Conservation (phyloP, 805 yeast species). For the Kluyveromyces dobzhanskii region DNA sequence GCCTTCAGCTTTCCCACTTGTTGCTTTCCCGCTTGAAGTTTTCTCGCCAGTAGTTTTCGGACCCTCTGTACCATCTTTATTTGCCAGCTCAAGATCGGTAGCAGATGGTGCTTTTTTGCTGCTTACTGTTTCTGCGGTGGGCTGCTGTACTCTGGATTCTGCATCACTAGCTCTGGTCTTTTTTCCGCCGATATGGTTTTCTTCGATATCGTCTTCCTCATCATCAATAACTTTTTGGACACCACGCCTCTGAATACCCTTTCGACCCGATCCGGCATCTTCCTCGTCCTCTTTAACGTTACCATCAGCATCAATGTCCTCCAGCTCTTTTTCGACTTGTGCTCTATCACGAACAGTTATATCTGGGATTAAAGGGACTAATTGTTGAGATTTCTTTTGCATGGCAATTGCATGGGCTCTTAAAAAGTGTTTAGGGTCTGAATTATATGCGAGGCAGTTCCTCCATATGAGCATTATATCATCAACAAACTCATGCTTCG, state of each 20-base stretch:
- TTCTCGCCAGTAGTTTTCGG: too few relatives aligned
- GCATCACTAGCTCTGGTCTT: slow-evolving; percentile 7
- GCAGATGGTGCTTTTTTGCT: slow-evolving; percentile 28
- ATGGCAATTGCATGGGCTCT: slow-evolving; percentile 91
- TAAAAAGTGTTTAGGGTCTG: slow-evolving; percentile 88
- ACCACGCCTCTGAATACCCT: slow-evolving; percentile 28
- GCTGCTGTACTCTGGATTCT: slow-evolving; percentile 5
- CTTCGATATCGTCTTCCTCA: slow-evolving; percentile 33
- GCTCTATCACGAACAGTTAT: slow-evolving; percentile 65
- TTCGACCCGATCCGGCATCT: slow-evolving; percentile 30
- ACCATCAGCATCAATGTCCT: slow-evolving; percentile 34
- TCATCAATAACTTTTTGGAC: slow-evolving; percentile 23
- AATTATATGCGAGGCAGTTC: slow-evolving; percentile 85
- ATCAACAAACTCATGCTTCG: slow-evolving; percentile 86
- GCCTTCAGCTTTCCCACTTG: slow-evolving; percentile 29
- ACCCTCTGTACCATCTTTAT: too few relatives aligned
- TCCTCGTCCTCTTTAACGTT: slow-evolving; percentile 28
- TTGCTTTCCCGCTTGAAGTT: too few relatives aligned
- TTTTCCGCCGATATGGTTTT: slow-evolving; percentile 11
- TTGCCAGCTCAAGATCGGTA: slow-evolving; percentile 22
- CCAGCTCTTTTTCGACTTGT: slow-evolving; percentile 63
- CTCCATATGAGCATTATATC: slow-evolving; percentile 94
- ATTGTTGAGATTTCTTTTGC: slow-evolving; percentile 76
- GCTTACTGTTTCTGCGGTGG: slow-evolving; percentile 10
- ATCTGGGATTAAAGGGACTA: slow-evolving; percentile 84